Base-by-base conservation (phyloP, 2,329 filamentous ascomycete genomes). In the Venturia carpophila region DNA sequence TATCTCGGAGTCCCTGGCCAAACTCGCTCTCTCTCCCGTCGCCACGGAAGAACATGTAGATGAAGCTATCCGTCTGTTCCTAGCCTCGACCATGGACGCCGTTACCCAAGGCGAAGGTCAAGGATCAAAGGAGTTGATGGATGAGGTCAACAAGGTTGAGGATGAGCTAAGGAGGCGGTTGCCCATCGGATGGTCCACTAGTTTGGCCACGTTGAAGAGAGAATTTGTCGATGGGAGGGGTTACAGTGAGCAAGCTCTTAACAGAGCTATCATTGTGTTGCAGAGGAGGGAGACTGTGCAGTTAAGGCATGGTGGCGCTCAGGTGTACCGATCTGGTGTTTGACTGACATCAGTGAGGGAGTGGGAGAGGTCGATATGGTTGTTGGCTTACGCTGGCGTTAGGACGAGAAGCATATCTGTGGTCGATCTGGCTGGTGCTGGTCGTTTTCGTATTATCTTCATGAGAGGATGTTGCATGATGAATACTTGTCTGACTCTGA, bases 51-150 rank as follows among this genome's bases (percentile, higher is more conserved):
- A 86, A 60, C 94, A 99, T 73, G 94, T 99, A 63, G 93, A 99
- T 72, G 94, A 99, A 79, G 94, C 94, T 2, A 99, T 99, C 71
- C 88, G 94, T 0, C 84, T 99, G 19, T 99, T 99, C 87, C 80
- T 99, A 39, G 94, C 92, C 69, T 92, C 88, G 3, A 99, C 94
- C 66, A 97, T 99, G 94, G 93, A 99, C 73, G 94, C 94, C 9
- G 92, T 97, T 65, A 93, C 91, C 67, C 91, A 96, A 71, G 93
- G 92, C 67, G 88, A 89, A 69, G 90, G 88, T 68, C 75, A 77
- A 42, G 91, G 90, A 45, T 92, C 87, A 72, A 88, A 91, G 68
- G 93, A 97, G 77, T 80, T 97, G 65, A 93, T 95, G 76, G 91
- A 96, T 62, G 94, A 97, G 75, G 90, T 91, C 6, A 82, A 83